Percentiles rank a stretch among this genome's conserved stretches.
Conservation (phyloP, 257 asterid genomes). For the Petunia axillaris region DNA sequence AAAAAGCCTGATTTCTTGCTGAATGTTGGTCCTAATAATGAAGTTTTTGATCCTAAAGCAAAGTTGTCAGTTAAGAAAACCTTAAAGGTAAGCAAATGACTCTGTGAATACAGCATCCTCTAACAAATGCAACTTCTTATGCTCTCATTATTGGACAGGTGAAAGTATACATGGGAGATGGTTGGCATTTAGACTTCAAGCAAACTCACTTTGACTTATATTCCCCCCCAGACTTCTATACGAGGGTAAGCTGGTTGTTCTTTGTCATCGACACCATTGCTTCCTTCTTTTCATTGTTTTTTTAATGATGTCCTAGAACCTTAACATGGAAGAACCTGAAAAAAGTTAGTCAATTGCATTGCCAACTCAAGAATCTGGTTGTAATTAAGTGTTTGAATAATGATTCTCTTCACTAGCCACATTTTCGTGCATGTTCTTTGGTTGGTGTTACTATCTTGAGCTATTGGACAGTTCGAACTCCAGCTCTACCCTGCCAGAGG, state of each 20-base stretch:
- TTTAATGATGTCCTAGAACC: background rate
- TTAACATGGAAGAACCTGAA: background rate
- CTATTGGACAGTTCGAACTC: too few relatives aligned
- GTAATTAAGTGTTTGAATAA: too few relatives aligned
- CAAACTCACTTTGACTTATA: slow-evolving; percentile 84
- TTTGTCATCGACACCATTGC: background rate
- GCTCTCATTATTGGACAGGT: slow-evolving; percentile 48
- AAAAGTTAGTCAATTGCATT: background rate
- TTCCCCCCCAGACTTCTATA: slow-evolving; percentile 92
- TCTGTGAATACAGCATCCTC: background rate
- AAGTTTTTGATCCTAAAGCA: slow-evolving; percentile 59
- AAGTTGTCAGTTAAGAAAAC: slow-evolving; percentile 59
- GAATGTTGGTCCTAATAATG: slow-evolving; percentile 43
- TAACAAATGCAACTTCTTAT: background rate
- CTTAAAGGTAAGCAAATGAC: slow-evolving; percentile 50
- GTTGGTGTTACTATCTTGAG: too few relatives aligned
- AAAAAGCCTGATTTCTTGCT: slow-evolving; percentile 78
- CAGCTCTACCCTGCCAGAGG: too few relatives aligned
- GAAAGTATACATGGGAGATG: slow-evolving; percentile 87
- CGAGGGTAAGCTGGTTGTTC: slow-evolving; percentile 53
- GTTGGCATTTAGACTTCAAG: slow-evolving; percentile 91
- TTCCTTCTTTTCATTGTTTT: slow-evolving; percentile 20
- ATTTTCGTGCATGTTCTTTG: too few relatives aligned
- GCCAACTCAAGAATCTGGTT: background rate
- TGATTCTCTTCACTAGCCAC: too few relatives aligned